Percentiles rank a stretch among this genome's conserved stretches.
These are phyloP conservation scores for Coleophoma eucalyptorum DNA, from an alignment of 2,329 filamentous ascomycete genomes.

Conservation along the genomic window DNA sequence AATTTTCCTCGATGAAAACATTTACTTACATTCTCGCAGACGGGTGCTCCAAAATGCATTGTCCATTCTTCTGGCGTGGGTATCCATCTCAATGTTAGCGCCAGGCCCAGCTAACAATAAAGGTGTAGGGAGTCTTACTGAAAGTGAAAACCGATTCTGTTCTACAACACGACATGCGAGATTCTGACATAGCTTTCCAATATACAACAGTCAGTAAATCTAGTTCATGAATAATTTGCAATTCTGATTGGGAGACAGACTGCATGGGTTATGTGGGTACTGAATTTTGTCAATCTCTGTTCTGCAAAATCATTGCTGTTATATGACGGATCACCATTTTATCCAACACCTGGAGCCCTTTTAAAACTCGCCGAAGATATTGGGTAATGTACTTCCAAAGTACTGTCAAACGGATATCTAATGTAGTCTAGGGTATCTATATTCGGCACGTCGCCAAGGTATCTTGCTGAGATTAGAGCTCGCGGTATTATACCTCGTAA, in stretches of 20 bases:
- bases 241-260: too few species aligned
- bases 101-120: too few species aligned
- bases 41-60: conserved; percentile 80
- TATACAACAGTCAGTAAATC: conserved; percentile 67
- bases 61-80: conserved; percentile 66
- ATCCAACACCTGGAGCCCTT: neutral
- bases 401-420: conserved; percentile 41
- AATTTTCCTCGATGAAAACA: neutral
- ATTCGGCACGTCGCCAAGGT: neutral
- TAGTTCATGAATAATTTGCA: too few species aligned
- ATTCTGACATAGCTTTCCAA: conserved; percentile 44
- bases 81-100: neutral
- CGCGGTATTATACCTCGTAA: conserved; percentile 76
- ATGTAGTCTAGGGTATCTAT: neutral
- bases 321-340: neutral
- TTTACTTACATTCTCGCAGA: conserved; percentile 28
- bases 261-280: conserved; percentile 83
- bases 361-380: neutral
- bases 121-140: conserved; percentile 56
- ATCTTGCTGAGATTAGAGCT: conserved; percentile 54
- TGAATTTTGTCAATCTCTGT: conserved; percentile 35
- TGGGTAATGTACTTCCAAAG: conserved; percentile 82
- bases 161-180: conserved; percentile 43
- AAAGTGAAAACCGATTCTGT: conserved; percentile 56
- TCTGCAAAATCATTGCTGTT: neutral